Base-by-base conservation (phyloP, 2,329 filamentous ascomycete species). In the Aschersonia sp. region DNA sequence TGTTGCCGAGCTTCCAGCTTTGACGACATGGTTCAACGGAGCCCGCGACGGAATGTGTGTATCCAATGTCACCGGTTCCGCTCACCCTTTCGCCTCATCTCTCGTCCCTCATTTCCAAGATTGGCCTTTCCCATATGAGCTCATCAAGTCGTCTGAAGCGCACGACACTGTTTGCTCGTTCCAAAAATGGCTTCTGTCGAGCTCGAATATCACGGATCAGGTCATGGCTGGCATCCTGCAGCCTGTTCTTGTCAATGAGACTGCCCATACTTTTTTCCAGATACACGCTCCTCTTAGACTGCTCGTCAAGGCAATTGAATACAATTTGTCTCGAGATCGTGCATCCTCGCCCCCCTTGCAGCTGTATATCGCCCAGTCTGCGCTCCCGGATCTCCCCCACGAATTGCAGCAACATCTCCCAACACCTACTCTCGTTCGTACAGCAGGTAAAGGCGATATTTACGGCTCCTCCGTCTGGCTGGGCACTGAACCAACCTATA, bases 391-490 rank as follows among this genome's bases (percentile, higher is more conserved):
- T 48, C 74, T 97, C 0, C 89, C 91, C 0, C 46, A 55, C 0
- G 53, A 64, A 1, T 65, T 95, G 1, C 74, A 71, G 48, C 59
- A 70, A 3, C 86, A 94, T 55, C 61, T 95, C 0, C 82, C 83
- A 0, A 74, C 74, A 0, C 89, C 89, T 0, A 60, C 70, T 0
- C 57, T 89, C 4, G 78, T 94, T 3, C 62, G 58, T 3, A 60
- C 68, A 5, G 74, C 78, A 1, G 85, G 85, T 0, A 84, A 77
- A 54, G 88, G 87, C 3, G 89, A 96, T 61, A 66, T 96, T n/a
- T 96, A 97, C 61, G 78, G 75, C 56, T 82, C 84, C 0, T 94
- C 85, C 55, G 70, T 97, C 43, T 98, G 91, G 91, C 74, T 97
- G 9, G 92, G 92, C 1, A 71, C 83, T 10, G 80, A 88, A 40